These are phyloP conservation scores for Pseudozyma tsukubaensis DNA, from an alignment of 1,284 basidiomycete species.

Conservation along the genomic window DNA sequence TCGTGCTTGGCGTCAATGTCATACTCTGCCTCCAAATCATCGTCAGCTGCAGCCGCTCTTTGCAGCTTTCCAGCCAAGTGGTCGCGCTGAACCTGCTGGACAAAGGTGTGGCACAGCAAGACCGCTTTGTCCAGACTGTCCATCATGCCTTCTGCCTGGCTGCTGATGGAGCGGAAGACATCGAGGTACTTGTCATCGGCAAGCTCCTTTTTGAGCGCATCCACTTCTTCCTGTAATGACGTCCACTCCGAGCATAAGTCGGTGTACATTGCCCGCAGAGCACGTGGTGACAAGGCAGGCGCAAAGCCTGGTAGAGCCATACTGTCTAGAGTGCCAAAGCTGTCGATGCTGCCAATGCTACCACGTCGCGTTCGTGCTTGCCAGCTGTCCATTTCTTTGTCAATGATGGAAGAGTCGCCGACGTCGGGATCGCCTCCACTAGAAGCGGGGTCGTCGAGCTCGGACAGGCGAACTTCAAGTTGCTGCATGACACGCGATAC, in stretches of 20 bases:
- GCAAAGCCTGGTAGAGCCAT: conserved; percentile 37
- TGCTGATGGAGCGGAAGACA: conserved; percentile 89
- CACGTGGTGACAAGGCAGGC: conserved; percentile 22
- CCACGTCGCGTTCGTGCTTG: conserved; percentile 19
- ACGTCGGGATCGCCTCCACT: conserved; percentile 3
- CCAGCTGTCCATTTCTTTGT: conserved; percentile 33
- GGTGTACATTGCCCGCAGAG: conserved; percentile 33
- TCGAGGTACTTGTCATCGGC: conserved; percentile 95
- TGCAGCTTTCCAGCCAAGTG: conserved; percentile 27
- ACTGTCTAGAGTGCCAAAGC: conserved; percentile 46
- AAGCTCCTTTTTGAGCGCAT: conserved; percentile 84
- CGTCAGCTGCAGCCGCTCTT: conserved; percentile 13
- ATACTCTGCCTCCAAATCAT: conserved; percentile 34
- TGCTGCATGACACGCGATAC: conserved; percentile 69
- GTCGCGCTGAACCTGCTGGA: conserved; percentile 41
- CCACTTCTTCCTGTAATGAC: conserved; percentile 80
- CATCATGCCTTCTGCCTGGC: conserved; percentile 97
- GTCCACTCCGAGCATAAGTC: conserved; percentile 77
- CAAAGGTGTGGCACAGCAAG: conserved; percentile 79
- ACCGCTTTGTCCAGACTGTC: conserved; percentile 89
- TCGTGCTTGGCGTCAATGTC: conserved; percentile 42
- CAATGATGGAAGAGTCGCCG: conserved; percentile 41
- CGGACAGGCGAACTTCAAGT: conserved; percentile 39
- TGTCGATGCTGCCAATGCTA: conserved; percentile 41
- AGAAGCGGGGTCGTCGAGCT: conserved; percentile 7